Percentiles rank a stretch among this genome's conserved stretches.
Conservation (phyloP, 371 early-diverging fungal genomes). For the Lichtheimia hyalospora region DNA sequence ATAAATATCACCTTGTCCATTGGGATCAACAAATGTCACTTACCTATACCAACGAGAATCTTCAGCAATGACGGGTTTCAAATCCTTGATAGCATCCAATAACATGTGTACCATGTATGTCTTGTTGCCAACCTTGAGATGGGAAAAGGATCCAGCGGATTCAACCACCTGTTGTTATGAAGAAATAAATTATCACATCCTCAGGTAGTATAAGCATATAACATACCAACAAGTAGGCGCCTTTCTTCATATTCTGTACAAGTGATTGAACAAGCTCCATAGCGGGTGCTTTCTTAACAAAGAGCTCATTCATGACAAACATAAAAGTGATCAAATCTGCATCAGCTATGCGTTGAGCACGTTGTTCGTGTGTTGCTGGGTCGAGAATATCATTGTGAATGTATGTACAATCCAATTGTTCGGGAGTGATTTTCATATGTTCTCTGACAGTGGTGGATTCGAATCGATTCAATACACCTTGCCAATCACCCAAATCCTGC, state of each 20-base stretch:
- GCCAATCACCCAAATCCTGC: slow-evolving; percentile 79
- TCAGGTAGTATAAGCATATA: too few relatives aligned
- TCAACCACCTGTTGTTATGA: slow-evolving; percentile 69
- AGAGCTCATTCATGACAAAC: slow-evolving; percentile 91
- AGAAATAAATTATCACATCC: background rate
- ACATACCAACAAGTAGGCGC: slow-evolving; percentile 71
- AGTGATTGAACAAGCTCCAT: slow-evolving; percentile 74
- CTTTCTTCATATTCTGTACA: slow-evolving; percentile 64
- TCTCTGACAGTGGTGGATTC: slow-evolving; percentile 29
- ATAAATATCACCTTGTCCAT: too few relatives aligned
- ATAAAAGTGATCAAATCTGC: slow-evolving; percentile 82
- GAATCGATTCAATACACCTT: slow-evolving; percentile 28
- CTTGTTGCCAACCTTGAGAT: slow-evolving; percentile 71
- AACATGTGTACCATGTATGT: slow-evolving; percentile 88
- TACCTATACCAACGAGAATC: slow-evolving; percentile 88
- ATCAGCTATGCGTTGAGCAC: slow-evolving; percentile 46
- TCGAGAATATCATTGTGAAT: slow-evolving; percentile 49
- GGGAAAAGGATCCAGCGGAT: slow-evolving; percentile 93
- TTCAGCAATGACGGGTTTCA: slow-evolving; percentile 64
- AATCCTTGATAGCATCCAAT: slow-evolving; percentile 77
- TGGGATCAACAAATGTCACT: background rate
- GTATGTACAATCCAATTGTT: slow-evolving; percentile 36
- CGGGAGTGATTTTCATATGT: slow-evolving; percentile 29
- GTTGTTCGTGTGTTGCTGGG: slow-evolving; percentile 19
- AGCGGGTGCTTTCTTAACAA: slow-evolving; percentile 75